Evolutionary conservation across 208 protist species (phyloP).

Genomic region (Acanthamoeba triangularis): DNA sequence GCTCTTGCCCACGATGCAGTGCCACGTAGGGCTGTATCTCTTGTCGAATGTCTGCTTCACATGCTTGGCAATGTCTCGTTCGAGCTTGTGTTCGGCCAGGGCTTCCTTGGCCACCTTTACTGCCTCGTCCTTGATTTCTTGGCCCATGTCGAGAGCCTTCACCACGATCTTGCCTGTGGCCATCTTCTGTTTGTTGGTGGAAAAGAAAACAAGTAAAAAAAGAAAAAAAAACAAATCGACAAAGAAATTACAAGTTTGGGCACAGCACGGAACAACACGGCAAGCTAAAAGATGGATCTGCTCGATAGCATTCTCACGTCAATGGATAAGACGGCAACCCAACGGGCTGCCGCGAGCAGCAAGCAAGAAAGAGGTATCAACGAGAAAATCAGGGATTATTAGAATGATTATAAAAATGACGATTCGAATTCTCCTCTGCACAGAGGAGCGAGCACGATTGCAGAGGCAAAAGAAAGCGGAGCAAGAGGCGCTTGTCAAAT

Average conservation of each 20-base stretch:
- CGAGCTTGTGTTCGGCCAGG: slow-evolving; percentile 99
- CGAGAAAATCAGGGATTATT: not conserved
- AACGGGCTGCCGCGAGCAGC: not conserved
- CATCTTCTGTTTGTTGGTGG: slow-evolving; percentile 8
- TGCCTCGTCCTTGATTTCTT: slow-evolving; percentile 99
- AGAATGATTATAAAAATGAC: not conserved
- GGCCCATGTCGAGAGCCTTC: slow-evolving; percentile 97
- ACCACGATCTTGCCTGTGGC: slow-evolving; percentile 84
- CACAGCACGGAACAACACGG: too few relatives aligned
- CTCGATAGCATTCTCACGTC: slow-evolving; percentile 60
- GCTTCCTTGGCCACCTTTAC: slow-evolving; percentile 98
- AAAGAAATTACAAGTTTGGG: not conserved
- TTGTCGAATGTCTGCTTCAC: slow-evolving; percentile 99
- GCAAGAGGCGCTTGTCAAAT: slow-evolving; percentile 8
- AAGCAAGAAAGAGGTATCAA: slow-evolving; percentile 52
- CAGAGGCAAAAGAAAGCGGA: slow-evolving; percentile 33
- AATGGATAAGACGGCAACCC: slow-evolving; percentile 56
- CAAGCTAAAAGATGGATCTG: slow-evolving; percentile 14
- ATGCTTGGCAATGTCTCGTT: slow-evolving; percentile 99
- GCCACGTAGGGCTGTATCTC: slow-evolving; percentile 99
- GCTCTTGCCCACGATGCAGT: slow-evolving; percentile 99
- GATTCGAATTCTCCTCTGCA: not conserved
- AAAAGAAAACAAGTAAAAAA: not conserved
- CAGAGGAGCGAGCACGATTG: slow-evolving; percentile 34
- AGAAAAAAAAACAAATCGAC: not conserved